A percentile compares a stretch with the other conserved stretches of the same genome.
Conservation (phyloP, 495 filamentous ascomycete genomes). For the Geoglossum glabrum region DNA sequence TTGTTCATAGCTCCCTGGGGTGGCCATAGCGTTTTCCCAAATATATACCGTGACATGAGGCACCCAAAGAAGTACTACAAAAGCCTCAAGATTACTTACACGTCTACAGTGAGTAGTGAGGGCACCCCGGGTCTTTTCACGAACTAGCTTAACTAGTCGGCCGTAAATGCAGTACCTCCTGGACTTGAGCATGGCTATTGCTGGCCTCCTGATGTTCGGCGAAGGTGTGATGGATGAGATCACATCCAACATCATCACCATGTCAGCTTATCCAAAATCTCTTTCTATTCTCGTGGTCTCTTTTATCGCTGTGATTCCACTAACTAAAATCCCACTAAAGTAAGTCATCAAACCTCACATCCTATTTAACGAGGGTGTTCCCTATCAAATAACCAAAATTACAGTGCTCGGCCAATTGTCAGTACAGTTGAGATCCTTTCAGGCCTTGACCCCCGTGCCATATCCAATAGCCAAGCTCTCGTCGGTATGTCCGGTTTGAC, state of each 20-base stretch:
- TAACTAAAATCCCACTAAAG: constrained; percentile 90
- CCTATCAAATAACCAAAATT: background rate
- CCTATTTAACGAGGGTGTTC: background rate
- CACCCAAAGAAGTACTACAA: constrained; percentile 71
- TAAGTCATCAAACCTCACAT: constrained; percentile 19
- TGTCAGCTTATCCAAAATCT: constrained; percentile 50
- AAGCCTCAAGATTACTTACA: constrained; percentile 61
- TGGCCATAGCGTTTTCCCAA: constrained; percentile 86
- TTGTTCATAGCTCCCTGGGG: constrained; percentile 55
- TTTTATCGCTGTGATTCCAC: constrained; percentile 78
- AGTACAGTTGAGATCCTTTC: constrained; percentile 62
- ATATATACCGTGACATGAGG: constrained; percentile 95
- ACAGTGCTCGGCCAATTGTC: constrained; percentile 68
- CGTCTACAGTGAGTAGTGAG: constrained; percentile 52
- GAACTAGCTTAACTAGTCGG: constrained; percentile 6
- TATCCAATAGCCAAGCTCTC: constrained; percentile 24
- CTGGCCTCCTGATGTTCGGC: constrained; percentile 86
- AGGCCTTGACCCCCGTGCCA: constrained; percentile 40
- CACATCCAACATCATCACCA: constrained; percentile 66
- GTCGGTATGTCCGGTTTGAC: constrained; percentile 34
- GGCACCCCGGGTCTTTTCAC: background rate
- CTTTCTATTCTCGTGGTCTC: constrained; percentile 59
- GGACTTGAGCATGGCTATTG: constrained; percentile 60
- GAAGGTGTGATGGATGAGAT: constrained; percentile 68
- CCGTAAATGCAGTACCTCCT: constrained; percentile 39